phyloP scores from a whole-genome alignment of 2,329 filamentous ascomycete genomes.

The Hymenoscyphus repandus region DNA sequence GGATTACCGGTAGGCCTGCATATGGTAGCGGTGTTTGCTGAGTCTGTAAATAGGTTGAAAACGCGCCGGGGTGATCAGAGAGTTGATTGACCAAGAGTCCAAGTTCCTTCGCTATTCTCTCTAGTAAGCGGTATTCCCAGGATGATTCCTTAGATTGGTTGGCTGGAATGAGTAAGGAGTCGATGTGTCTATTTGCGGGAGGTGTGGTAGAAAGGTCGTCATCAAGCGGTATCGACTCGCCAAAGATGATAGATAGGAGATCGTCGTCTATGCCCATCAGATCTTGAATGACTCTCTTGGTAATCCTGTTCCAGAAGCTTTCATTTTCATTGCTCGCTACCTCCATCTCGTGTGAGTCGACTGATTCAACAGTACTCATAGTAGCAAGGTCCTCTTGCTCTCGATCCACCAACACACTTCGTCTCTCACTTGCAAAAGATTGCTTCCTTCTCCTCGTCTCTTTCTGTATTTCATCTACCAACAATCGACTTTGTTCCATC shows the following conservation, averaged over 20 bases:
- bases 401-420: conserved; percentile 27
- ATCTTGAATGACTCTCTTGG: conserved; percentile 79
- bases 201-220: conserved; percentile 33
- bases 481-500: conserved; percentile 77
- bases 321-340: conserved; percentile 48
- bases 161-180: conserved; percentile 6
- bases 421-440: conserved; percentile 47
- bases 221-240: conserved; percentile 61
- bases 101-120: conserved; percentile 81
- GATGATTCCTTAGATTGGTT: conserved; percentile 35
- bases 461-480: conserved; percentile 83
- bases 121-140: conserved; percentile 76
- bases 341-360: conserved; percentile 29
- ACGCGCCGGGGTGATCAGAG: conserved; percentile 82
- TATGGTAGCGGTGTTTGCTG: conserved; percentile 66
- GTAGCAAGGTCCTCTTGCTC: conserved; percentile 30
- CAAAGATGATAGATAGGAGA: conserved; percentile 79
- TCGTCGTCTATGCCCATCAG: conserved; percentile 87
- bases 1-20: conserved; percentile 66
- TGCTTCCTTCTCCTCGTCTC: conserved; percentile 70
- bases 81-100: conserved; percentile 78
- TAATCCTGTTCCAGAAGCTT: conserved; percentile 75
- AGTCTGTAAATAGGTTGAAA: conserved; percentile 70
- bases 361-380: conserved; percentile 23
- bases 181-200: conserved; percentile 9